These are phyloP conservation scores for Pythium dissotocum DNA, from an alignment of 352 stramenopile genomes.

Conservation along the genomic window DNA sequence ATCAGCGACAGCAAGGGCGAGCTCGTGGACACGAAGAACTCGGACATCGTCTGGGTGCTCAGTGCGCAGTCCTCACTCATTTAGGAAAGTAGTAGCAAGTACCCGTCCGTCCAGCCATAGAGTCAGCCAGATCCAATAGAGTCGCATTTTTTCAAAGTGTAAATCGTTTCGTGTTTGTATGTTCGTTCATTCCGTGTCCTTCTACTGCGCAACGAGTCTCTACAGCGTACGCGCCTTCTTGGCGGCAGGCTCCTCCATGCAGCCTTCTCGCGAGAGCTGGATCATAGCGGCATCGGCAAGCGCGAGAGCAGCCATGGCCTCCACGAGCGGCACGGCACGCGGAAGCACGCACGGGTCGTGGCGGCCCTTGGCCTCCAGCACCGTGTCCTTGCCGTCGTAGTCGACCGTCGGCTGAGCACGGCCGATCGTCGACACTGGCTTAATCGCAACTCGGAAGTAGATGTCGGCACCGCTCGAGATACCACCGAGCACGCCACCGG, in stretches of 20 bases:
- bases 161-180: neutral
- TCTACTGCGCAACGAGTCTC: neutral
- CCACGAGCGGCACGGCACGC: constrained; percentile 96
- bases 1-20: constrained; percentile 57
- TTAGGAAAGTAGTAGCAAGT: constrained; percentile 34
- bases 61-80: constrained; percentile 84
- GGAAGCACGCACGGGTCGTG: constrained; percentile 99
- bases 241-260: constrained; percentile 48
- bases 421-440: constrained; percentile 98
- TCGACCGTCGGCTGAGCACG: constrained; percentile 94
- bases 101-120: neutral
- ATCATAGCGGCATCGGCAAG: constrained; percentile 96
- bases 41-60: constrained; percentile 83
- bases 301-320: constrained; percentile 97
- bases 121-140: neutral
- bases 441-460: constrained; percentile 98
- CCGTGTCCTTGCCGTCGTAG: constrained; percentile 94
- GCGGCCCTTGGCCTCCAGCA: constrained; percentile 96
- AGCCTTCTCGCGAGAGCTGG: constrained; percentile 90
- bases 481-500: constrained; percentile 96
- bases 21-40: constrained; percentile 79
- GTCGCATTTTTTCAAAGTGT: neutral
- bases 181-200: neutral
- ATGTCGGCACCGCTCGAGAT: constrained; percentile 99
- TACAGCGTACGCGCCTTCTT: constrained; percentile 55